Conservation (phyloP, 805 yeast genomes). For the Dipodascus albidus region DNA sequence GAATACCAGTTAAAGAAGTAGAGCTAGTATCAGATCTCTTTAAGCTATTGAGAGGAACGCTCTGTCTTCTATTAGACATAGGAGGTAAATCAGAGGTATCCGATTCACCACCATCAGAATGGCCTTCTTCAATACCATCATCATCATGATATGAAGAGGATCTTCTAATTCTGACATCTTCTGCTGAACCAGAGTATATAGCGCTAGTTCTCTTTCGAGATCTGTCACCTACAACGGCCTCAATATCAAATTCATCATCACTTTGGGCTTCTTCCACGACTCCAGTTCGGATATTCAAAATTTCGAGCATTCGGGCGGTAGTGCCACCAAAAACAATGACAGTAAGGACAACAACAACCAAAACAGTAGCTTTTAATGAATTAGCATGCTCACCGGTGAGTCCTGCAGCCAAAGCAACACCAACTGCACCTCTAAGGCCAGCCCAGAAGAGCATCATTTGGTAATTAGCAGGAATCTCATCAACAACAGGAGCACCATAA, state of each 20-base stretch:
- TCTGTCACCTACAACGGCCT: slow-evolving; percentile 30
- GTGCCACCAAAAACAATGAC: slow-evolving; percentile 97
- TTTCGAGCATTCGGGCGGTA: slow-evolving; percentile 95
- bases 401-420: slow-evolving; percentile 97
- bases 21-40: background rate
- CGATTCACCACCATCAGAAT: slow-evolving; percentile 23
- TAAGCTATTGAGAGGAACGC: background rate
- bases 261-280: slow-evolving; percentile 71
- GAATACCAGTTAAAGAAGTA: slow-evolving; percentile 15
- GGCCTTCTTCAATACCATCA: slow-evolving; percentile 15
- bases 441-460: slow-evolving; percentile 99
- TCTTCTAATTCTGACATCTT: slow-evolving; percentile 5
- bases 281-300: slow-evolving; percentile 85
- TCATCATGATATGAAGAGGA: slow-evolving; percentile 13
- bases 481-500: slow-evolving; percentile 35
- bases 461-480: slow-evolving; percentile 88
- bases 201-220: background rate
- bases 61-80: slow-evolving; percentile 15
- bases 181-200: background rate
- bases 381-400: slow-evolving; percentile 87
- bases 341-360: slow-evolving; percentile 92
- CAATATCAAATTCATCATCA: slow-evolving; percentile 94
- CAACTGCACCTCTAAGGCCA: slow-evolving; percentile 97
- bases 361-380: slow-evolving; percentile 82
- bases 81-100: slow-evolving; percentile 28